phyloP scores from a whole-genome alignment of 306 rosid genomes.

The Sesbania bispinosa region DNA sequence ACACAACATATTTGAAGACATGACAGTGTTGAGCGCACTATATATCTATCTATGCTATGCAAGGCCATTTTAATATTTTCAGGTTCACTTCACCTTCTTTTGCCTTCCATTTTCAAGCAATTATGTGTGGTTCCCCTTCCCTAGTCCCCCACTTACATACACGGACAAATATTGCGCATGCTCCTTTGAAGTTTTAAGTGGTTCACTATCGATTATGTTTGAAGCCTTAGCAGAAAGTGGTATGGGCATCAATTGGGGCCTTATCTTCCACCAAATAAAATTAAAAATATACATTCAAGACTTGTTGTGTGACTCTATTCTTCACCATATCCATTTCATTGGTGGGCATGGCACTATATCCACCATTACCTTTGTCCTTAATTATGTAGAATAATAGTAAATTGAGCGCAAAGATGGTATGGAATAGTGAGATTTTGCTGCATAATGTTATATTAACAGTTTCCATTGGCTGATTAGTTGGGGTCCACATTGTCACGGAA shows the following conservation, averaged over 20 bases:
- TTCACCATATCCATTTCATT: neutral
- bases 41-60: too few species aligned
- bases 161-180: neutral
- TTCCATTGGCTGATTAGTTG: neutral
- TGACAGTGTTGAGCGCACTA: neutral
- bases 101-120: neutral
- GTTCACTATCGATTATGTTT: neutral
- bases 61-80: neutral
- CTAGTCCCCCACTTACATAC: neutral
- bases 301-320: neutral
- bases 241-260: slow-evolving; percentile 5
- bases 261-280: slow-evolving; percentile 25
- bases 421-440: neutral
- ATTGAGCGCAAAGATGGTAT: neutral
- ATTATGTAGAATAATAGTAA: neutral
- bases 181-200: slow-evolving; percentile 6
- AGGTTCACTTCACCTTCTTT: neutral
- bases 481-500: slow-evolving; percentile 44
- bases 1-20: neutral
- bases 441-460: neutral
- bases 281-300: neutral
- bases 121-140: slow-evolving; percentile 21
- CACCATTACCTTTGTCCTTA: neutral
- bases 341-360: neutral
- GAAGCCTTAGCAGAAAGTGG: slow-evolving; percentile 21